A percentile compares a stretch with the other conserved stretches of the same genome.
phyloP scores from a whole-genome alignment of 495 filamentous ascomycete genomes.

The Tuber melanosporum region DNA sequence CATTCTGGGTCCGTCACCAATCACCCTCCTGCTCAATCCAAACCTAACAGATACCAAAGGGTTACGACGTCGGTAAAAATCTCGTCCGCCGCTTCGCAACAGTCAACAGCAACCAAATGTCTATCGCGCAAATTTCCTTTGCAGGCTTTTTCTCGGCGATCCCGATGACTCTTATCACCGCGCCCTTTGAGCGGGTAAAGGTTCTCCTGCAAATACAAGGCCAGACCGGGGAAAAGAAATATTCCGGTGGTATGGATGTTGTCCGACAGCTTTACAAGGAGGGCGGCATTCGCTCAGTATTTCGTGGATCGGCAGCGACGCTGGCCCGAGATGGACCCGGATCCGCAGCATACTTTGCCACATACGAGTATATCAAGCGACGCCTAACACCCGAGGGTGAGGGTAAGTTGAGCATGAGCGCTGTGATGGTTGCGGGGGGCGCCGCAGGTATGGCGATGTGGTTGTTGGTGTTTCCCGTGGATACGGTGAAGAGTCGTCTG shows the following conservation, averaged over 20 bases:
- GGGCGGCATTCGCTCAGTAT: constrained; percentile 83
- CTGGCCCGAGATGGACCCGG: constrained; percentile 90
- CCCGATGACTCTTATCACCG: constrained; percentile 95
- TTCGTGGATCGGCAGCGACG: constrained; percentile 83
- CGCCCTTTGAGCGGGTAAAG: constrained; percentile 97
- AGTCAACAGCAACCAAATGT: constrained; percentile 61
- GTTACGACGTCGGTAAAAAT: constrained; percentile 89
- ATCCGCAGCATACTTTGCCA: constrained; percentile 89
- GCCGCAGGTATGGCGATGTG: constrained; percentile 96
- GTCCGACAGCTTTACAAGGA: constrained; percentile 89
- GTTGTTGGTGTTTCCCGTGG: constrained; percentile 96
- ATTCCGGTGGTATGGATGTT: constrained; percentile 83
- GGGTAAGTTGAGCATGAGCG: constrained; percentile 67
- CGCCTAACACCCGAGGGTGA: constrained; percentile 76
- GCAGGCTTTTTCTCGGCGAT: constrained; percentile 98
- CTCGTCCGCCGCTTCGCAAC: constrained; percentile 65
- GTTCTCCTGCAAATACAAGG: constrained; percentile 97
- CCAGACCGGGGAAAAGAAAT: constrained; percentile 88
- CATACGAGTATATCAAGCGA: constrained; percentile 92
- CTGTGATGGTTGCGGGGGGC: constrained; percentile 80
- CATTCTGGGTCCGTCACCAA: constrained; percentile 61
- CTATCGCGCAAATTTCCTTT: constrained; percentile 78
- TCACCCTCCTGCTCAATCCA: background rate
- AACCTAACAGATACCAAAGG: constrained; percentile 36
- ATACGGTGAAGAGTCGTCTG: constrained; percentile 89